Evolutionary conservation across 2,329 filamentous ascomycete genomes (phyloP).

Genomic region (Ceratocystis albifundus): DNA sequence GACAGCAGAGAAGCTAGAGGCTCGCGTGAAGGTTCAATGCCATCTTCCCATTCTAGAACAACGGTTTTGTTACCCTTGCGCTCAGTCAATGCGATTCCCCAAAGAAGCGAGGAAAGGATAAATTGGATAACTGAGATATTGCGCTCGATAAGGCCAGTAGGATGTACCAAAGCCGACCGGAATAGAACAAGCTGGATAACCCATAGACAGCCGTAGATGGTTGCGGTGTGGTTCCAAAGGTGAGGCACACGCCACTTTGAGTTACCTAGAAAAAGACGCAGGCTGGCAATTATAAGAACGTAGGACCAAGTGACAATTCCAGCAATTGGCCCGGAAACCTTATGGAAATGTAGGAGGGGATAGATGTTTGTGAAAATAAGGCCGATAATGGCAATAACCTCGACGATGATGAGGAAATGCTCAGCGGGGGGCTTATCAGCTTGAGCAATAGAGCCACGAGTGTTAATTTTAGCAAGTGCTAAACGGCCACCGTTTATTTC

Average conservation of each 20-base stretch:
- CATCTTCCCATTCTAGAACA: slow-evolving; percentile 76
- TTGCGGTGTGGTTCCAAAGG: slow-evolving; percentile 86
- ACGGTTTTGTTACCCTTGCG: slow-evolving; percentile 88
- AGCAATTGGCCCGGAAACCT: slow-evolving; percentile 41
- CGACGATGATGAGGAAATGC: slow-evolving; percentile 55
- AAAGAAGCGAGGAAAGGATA: slow-evolving; percentile 58
- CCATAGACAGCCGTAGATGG: slow-evolving; percentile 76
- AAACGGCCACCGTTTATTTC: slow-evolving; percentile 48
- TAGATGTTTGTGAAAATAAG: slow-evolving; percentile 58
- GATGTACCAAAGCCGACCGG: slow-evolving; percentile 73
- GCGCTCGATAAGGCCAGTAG: slow-evolving; percentile 50
- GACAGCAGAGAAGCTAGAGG: slow-evolving; percentile 82
- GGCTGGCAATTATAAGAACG: slow-evolving; percentile 57
- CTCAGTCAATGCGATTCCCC: slow-evolving; percentile 64
- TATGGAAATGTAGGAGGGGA: slow-evolving; percentile 42
- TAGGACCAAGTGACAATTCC: slow-evolving; percentile 67
- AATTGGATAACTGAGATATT: slow-evolving; percentile 64
- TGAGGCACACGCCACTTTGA: slow-evolving; percentile 55
- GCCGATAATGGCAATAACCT: slow-evolving; percentile 62
- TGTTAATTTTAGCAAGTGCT: slow-evolving; percentile 48
- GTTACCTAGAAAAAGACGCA: slow-evolving; percentile 58
- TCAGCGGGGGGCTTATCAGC: slow-evolving; percentile 67
- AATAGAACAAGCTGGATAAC: slow-evolving; percentile 63
- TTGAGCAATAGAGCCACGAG: slow-evolving; percentile 54
- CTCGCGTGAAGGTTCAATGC: slow-evolving; percentile 75